These are phyloP conservation scores for Globisporangium solare DNA, from an alignment of 352 stramenopile genomes.

Conservation along the genomic window DNA sequence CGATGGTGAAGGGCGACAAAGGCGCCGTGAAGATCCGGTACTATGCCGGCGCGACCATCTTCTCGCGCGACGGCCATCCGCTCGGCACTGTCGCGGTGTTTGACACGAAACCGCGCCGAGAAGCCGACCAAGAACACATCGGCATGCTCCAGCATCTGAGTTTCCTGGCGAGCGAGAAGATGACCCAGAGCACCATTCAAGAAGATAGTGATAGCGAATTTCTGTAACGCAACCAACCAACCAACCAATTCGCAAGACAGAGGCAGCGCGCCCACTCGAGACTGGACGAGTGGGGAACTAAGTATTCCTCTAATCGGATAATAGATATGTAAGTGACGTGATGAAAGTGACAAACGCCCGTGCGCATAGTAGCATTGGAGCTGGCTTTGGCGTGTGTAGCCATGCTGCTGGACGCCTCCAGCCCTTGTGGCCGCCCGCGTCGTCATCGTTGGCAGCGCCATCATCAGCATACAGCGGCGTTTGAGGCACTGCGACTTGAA, in stretches of 20 bases:
- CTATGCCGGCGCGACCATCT: constrained; percentile 82
- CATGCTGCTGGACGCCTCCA: background rate
- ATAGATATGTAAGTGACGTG: constrained; percentile 13
- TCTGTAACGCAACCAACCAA: constrained; percentile 30
- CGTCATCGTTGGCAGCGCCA: no score
- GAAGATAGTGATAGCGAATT: constrained; percentile 81
- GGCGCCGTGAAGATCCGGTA: constrained; percentile 84
- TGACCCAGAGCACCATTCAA: constrained; percentile 77
- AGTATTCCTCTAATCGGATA: constrained; percentile 8
- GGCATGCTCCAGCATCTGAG: constrained; percentile 85
- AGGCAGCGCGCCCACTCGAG: background rate
- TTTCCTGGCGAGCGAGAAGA: constrained; percentile 85
- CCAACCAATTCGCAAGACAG: constrained; percentile 7
- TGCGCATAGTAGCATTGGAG: background rate
- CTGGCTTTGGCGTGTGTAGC: background rate
- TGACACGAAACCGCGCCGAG: constrained; percentile 70
- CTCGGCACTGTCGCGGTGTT: constrained; percentile 82
- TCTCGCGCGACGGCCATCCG: constrained; percentile 69
- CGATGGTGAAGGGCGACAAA: constrained; percentile 84
- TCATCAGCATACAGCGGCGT: no score
- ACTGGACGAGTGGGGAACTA: constrained; percentile 1
- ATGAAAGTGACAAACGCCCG: background rate
- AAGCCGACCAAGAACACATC: constrained; percentile 84
- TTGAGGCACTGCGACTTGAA: background rate
- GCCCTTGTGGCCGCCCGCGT: no score